Evolutionary conservation across 305 asterid species (phyloP).

Genomic region (Solanum hybrid): DNA sequence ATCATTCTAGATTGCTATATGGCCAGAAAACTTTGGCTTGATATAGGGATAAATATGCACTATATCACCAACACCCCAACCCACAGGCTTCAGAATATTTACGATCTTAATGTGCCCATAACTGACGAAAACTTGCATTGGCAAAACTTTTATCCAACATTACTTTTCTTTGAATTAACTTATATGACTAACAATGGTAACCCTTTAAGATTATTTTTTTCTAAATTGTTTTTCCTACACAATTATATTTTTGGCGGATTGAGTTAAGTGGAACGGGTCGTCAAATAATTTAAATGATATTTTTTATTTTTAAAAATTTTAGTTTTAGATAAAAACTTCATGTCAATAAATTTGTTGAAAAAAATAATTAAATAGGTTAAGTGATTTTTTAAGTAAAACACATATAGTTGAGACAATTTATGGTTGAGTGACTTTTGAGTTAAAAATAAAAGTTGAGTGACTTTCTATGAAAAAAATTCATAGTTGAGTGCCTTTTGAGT

Average conservation of each 20-base stretch:
- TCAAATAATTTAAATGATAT: too few relatives aligned
- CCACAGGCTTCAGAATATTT: not conserved
- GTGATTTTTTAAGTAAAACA: not conserved
- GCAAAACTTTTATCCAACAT: not conserved
- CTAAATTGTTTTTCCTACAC: not conserved
- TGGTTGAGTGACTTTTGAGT: not conserved
- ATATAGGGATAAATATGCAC: too few relatives aligned
- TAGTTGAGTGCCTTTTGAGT: not conserved
- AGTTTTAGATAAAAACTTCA: not conserved
- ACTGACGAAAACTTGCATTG: not conserved
- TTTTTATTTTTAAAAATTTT: too few relatives aligned
- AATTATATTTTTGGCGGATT: not conserved
- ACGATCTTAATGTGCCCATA: not conserved
- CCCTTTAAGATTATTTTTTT: not conserved
- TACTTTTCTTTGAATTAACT: not conserved
- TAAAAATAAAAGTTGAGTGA: not conserved
- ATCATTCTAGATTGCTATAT: too few relatives aligned
- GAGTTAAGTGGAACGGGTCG: not conserved
- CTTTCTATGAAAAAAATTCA: not conserved
- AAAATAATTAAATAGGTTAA: not conserved
- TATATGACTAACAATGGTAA: not conserved
- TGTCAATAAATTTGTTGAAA: not conserved
- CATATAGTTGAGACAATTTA: not conserved
- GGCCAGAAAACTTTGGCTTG: too few relatives aligned
- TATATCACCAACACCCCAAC: not conserved